Evolutionary conservation across 129 eudicot species (phyloP).

Genomic region (Arctium minus): DNA sequence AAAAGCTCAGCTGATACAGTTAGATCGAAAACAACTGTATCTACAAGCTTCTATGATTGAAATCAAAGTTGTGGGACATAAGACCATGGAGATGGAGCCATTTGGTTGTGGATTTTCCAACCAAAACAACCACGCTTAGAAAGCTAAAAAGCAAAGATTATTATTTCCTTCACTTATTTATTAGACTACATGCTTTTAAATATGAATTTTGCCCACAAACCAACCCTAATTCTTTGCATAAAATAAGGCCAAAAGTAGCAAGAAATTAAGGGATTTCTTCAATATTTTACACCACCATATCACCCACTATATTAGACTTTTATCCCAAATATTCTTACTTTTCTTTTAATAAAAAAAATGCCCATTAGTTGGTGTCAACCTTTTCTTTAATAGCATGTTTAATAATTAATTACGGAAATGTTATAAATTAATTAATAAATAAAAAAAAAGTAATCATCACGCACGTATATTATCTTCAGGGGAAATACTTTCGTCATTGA

Average conservation of each 20-base stretch:
- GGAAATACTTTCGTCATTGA: neutral
- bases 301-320: constrained; percentile 44
- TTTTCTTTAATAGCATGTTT: neutral
- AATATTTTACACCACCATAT: constrained; percentile 1
- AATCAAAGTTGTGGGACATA: constrained; percentile 29
- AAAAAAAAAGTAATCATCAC: neutral
- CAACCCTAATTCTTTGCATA: constrained; percentile 16
- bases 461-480: neutral
- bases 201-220: constrained; percentile 19
- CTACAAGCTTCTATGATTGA: neutral
- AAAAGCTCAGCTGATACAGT: neutral
- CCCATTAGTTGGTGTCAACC: constrained; percentile 31
- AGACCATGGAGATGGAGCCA: constrained; percentile 40
- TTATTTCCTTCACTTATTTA: constrained; percentile 17
- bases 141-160: constrained; percentile 33
- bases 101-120: constrained; percentile 70
- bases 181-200: constrained; percentile 9
- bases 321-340: constrained; percentile 15
- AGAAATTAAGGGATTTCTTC: constrained; percentile 18
- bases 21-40: neutral
- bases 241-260: constrained; percentile 23
- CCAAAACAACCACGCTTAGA: constrained; percentile 66
- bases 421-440: neutral
- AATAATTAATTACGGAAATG: constrained; percentile 8
- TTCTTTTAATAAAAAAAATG: neutral